These are phyloP conservation scores for Fraxinus paxiana DNA, from an alignment of 305 asterid genomes.

Conservation along the genomic window DNA sequence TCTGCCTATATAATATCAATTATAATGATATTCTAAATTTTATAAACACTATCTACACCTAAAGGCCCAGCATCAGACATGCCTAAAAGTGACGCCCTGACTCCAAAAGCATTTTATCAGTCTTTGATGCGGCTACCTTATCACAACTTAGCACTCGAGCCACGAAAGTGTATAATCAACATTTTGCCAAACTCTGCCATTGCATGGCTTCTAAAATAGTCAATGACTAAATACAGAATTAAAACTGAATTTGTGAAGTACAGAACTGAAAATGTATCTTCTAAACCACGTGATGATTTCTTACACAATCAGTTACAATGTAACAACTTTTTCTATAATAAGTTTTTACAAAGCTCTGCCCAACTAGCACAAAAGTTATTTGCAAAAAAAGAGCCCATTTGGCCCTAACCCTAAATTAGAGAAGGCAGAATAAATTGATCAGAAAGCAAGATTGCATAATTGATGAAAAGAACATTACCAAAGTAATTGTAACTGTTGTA, in stretches of 20 bases:
- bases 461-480: conserved; percentile 46
- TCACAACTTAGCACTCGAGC: neutral
- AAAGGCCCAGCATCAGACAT: neutral
- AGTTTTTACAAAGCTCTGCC: neutral
- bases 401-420: neutral
- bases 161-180: neutral
- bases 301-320: neutral
- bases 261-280: neutral
- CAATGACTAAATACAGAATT: neutral
- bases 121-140: neutral
- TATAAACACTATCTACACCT: neutral
- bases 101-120: neutral
- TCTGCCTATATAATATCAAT: neutral
- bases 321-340: neutral
- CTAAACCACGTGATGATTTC: neutral
- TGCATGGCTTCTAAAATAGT: neutral
- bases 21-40: neutral
- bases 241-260: neutral
- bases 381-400: neutral
- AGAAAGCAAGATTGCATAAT: conserved; percentile 1
- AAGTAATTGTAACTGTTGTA: conserved; percentile 67
- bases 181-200: neutral
- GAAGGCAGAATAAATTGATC: neutral
- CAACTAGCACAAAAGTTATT: neutral
- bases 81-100: neutral